These are phyloP conservation scores for Cyberlindnera maclurae DNA, from an alignment of 805 yeast species.

Conservation along the genomic window DNA sequence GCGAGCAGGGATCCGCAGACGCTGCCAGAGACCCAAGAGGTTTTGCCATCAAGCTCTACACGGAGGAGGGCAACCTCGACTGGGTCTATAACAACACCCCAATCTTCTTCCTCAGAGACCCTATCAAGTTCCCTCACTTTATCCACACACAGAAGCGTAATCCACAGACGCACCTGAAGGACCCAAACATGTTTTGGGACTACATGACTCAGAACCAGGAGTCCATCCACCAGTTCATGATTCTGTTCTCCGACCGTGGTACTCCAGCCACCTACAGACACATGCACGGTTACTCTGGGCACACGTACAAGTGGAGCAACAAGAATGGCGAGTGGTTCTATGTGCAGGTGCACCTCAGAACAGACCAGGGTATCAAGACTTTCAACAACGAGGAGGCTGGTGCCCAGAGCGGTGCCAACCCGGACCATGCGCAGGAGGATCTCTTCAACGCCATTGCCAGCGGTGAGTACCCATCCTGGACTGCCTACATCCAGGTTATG, in stretches of 20 bases:
- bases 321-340: slow-evolving; percentile 69
- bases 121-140: slow-evolving; percentile 79
- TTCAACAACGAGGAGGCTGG: slow-evolving; percentile 55
- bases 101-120: slow-evolving; percentile 77
- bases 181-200: slow-evolving; percentile 77
- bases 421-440: slow-evolving; percentile 78
- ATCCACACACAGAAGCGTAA: slow-evolving; percentile 86
- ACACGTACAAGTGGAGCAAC: slow-evolving; percentile 75
- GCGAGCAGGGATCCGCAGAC: slow-evolving; percentile 76
- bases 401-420: slow-evolving; percentile 63
- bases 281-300: slow-evolving; percentile 84
- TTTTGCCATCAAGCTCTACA: slow-evolving; percentile 70
- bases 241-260: slow-evolving; percentile 74
- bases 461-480: slow-evolving; percentile 81
- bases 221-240: slow-evolving; percentile 66
- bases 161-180: slow-evolving; percentile 74
- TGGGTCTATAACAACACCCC: slow-evolving; percentile 86
- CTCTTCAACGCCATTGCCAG: slow-evolving; percentile 70
- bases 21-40: slow-evolving; percentile 88
- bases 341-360: slow-evolving; percentile 67
- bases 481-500: slow-evolving; percentile 80
- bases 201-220: slow-evolving; percentile 65
- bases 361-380: slow-evolving; percentile 55
- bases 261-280: slow-evolving; percentile 69
- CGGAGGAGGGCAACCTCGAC: slow-evolving; percentile 81